A percentile compares a stretch with the other conserved stretches of the same genome.
These are phyloP conservation scores for Penstemon barbatus DNA, from an alignment of 257 asterid genomes.

Conservation along the genomic window DNA sequence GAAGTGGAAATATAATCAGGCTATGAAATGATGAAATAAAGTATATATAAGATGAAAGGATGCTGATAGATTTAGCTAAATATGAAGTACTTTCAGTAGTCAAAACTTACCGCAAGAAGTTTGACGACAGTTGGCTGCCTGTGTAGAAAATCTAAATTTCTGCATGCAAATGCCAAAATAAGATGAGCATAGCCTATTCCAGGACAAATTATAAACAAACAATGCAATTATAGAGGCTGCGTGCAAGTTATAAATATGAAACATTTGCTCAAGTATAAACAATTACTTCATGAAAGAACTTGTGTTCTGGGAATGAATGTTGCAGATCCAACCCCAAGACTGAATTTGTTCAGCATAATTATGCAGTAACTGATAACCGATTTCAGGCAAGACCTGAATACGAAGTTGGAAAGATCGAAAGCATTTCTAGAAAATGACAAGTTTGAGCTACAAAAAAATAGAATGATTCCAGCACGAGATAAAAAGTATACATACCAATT, in stretches of 20 bases:
- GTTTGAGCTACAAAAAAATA: conserved; percentile 24
- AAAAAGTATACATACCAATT: conserved; percentile 53
- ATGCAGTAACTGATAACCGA: conserved; percentile 82
- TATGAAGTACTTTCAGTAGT: conserved; percentile 20
- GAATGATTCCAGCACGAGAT: conserved; percentile 20
- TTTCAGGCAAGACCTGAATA: conserved; percentile 80
- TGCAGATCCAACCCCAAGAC: conserved; percentile 97
- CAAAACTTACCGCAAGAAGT: conserved; percentile 71
- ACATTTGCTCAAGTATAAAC: conserved; percentile 12
- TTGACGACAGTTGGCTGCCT: conserved; percentile 60
- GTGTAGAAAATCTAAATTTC: conserved; percentile 70
- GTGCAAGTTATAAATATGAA: conserved; percentile 20
- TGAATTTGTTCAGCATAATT: conserved; percentile 73
- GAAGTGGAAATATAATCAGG: background rate
- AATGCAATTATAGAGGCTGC: background rate
- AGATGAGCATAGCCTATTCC: conserved; percentile 24
- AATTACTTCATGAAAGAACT: conserved; percentile 70
- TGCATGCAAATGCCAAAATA: conserved; percentile 39
- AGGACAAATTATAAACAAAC: background rate
- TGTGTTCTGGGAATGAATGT: conserved; percentile 58
- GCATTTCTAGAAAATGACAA: conserved; percentile 15
- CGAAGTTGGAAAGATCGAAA: conserved; percentile 29
- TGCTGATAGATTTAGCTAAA: conserved; percentile 11
- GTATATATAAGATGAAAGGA: conserved; percentile 9
- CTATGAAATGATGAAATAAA: conserved; percentile 1